These are phyloP conservation scores for Malassezia caprae DNA, from an alignment of 1,284 basidiomycete species.

Conservation along the genomic window DNA sequence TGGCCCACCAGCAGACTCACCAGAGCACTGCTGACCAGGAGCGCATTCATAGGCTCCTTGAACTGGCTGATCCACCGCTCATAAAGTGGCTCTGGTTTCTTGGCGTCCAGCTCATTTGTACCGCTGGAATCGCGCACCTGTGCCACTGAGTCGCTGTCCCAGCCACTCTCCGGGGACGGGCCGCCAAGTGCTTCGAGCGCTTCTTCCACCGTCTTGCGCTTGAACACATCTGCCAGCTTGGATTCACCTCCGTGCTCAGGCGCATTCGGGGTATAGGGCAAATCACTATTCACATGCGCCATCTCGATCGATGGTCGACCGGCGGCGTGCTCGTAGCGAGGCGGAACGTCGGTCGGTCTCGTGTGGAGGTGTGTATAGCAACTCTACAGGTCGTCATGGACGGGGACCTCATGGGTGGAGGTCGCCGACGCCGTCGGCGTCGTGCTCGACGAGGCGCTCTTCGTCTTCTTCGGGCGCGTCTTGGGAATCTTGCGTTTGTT, in stretches of 20 bases:
- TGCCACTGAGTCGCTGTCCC: constrained; percentile 20
- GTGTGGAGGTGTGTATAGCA: constrained; percentile 7
- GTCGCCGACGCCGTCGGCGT: not conserved
- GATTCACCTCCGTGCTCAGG: not conserved
- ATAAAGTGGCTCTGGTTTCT: constrained; percentile 66
- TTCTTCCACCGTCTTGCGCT: constrained; percentile 23
- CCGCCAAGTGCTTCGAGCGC: constrained; percentile 22
- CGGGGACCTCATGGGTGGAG: constrained; percentile 5
- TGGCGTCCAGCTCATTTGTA: constrained; percentile 73
- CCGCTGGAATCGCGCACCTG: constrained; percentile 22
- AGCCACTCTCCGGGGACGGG: constrained; percentile 26
- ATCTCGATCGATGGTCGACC: not conserved
- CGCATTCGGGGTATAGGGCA: not conserved
- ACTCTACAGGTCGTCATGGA: constrained; percentile 15
- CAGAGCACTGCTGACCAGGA: constrained; percentile 74
- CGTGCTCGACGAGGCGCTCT: not conserved
- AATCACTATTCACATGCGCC: constrained; percentile 1
- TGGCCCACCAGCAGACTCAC: constrained; percentile 86
- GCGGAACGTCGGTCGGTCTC: not conserved
- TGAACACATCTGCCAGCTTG: constrained; percentile 20
- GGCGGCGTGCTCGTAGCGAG: not conserved
- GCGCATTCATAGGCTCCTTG: constrained; percentile 82
- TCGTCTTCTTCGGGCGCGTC: constrained; percentile 32
- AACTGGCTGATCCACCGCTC: constrained; percentile 86
- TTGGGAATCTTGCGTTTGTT: constrained; percentile 37